phyloP scores from a whole-genome alignment of 148 eudicot genomes.

The Mesembryanthemum crystallinum region DNA sequence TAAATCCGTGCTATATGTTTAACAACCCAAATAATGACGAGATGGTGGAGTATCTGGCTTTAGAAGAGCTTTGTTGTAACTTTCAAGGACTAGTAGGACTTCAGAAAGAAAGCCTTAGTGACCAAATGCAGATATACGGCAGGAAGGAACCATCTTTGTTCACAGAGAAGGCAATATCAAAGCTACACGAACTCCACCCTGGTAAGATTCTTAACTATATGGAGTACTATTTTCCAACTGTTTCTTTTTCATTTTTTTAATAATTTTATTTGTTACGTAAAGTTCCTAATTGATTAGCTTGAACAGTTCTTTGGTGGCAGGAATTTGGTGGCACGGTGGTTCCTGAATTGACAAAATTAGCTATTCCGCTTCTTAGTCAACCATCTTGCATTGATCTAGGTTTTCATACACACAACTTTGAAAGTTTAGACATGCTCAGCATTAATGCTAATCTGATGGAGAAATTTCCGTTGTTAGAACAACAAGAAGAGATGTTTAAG shows the following conservation, averaged over 20 bases:
- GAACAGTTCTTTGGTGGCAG: not conserved
- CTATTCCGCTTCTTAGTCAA: slow-evolving; percentile 3
- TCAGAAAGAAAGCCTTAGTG: too few relatives aligned
- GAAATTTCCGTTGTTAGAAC: not conserved
- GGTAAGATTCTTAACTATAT: not conserved
- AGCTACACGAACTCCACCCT: not conserved
- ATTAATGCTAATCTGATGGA: not conserved
- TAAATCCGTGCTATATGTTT: too few relatives aligned
- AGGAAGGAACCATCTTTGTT: not conserved
- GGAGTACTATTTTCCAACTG: too few relatives aligned
- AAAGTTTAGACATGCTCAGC: not conserved
- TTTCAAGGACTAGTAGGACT: too few relatives aligned
- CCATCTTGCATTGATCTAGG: not conserved
- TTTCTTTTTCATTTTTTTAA: too few relatives aligned
- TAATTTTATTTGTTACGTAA: too few relatives aligned
- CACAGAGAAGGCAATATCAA: not conserved
- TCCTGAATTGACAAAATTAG: not conserved
- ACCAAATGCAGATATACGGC: too few relatives aligned
- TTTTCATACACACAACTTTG: not conserved
- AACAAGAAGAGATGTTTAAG: not conserved
- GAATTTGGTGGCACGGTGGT: not conserved
- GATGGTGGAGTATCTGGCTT: too few relatives aligned
- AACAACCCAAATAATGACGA: too few relatives aligned
- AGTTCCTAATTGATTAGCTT: not conserved
- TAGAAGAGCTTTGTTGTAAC: too few relatives aligned